A percentile compares a stretch with the other conserved stretches of the same genome.
phyloP scores from a whole-genome alignment of 192 early-diverging fungal genomes.

The Radiomyces spectabilis region DNA sequence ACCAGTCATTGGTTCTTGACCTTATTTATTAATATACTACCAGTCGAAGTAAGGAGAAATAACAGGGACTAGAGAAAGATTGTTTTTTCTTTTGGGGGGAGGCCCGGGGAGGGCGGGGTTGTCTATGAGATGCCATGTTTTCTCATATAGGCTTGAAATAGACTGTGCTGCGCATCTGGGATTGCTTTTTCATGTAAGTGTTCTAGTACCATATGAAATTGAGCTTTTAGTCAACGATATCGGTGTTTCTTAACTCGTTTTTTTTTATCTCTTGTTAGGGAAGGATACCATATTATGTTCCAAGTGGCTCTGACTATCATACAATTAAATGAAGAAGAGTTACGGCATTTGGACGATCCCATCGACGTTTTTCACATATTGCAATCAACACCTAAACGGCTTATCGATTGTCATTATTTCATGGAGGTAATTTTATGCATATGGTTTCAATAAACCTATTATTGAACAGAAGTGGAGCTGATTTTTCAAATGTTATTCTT shows the following conservation, averaged over 20 bases:
- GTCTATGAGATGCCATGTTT: not conserved
- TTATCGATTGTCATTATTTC: conserved; percentile 56
- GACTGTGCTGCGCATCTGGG: conserved; percentile 75
- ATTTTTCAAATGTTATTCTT: not conserved
- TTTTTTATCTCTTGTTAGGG: conserved; percentile 17
- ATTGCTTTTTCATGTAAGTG: conserved; percentile 65
- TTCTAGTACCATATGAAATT: too few species aligned
- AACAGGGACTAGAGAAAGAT: not conserved
- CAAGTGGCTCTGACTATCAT: conserved; percentile 69
- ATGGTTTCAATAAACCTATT: not conserved
- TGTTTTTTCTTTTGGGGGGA: not conserved
- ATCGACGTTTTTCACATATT: conserved; percentile 54
- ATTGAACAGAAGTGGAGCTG: not conserved
- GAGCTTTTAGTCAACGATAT: too few species aligned
- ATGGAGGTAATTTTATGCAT: conserved; percentile 42
- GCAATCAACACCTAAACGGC: conserved; percentile 53
- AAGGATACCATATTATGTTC: conserved; percentile 66
- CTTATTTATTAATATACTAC: conserved; percentile 67
- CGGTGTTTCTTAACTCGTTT: not conserved
- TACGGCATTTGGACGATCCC: conserved; percentile 49
- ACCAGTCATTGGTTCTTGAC: conserved; percentile 81
- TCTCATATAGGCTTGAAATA: not conserved
- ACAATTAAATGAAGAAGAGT: conserved; percentile 52
- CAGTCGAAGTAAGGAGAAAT: conserved; percentile 44
- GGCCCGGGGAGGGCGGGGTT: not conserved